Conservation (phyloP, 2,329 filamentous ascomycete genomes). For the Davidsoniella australis region DNA sequence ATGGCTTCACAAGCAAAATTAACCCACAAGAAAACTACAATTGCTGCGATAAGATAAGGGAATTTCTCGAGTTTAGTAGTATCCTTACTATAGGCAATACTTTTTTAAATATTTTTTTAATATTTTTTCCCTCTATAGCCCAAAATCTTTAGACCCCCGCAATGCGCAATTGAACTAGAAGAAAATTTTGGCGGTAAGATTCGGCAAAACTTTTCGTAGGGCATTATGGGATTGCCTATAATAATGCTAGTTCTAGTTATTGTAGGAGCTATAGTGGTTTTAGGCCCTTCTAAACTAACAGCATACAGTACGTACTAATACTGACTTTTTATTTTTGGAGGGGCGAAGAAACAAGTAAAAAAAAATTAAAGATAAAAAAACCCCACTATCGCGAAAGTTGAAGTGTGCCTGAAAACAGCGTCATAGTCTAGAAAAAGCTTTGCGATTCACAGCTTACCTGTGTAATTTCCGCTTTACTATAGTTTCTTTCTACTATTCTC, state of each 20-base stretch:
- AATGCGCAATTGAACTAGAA: constrained; percentile 2
- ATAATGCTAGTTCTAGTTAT: too few species aligned
- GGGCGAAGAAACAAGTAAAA: neutral
- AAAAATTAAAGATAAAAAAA: neutral
- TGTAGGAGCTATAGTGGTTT: too few species aligned
- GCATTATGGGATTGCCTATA: neutral
- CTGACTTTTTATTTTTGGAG: neutral
- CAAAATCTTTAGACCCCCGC: neutral
- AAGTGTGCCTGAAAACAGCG: neutral
- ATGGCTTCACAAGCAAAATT: neutral
- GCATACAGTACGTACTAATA: too few species aligned
- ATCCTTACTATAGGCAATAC: neutral
- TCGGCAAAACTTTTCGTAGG: constrained; percentile 5
- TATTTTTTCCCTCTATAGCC: neutral
- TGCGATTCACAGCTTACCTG: too few species aligned
- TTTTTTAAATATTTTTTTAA: constrained; percentile 1
- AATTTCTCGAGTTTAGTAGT: neutral
- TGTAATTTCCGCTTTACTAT: neutral
- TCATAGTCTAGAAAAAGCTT: too few species aligned
- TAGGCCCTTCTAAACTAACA: too few species aligned
- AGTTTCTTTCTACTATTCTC: neutral
- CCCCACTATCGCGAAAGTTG: constrained; percentile 4
- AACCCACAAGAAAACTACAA: constrained; percentile 13
- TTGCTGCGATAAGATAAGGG: constrained; percentile 13
- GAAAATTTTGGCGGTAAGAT: constrained; percentile 12